These are phyloP conservation scores for Canna indica DNA, from an alignment of 176 grass and related monocot genomes.

Conservation along the genomic window DNA sequence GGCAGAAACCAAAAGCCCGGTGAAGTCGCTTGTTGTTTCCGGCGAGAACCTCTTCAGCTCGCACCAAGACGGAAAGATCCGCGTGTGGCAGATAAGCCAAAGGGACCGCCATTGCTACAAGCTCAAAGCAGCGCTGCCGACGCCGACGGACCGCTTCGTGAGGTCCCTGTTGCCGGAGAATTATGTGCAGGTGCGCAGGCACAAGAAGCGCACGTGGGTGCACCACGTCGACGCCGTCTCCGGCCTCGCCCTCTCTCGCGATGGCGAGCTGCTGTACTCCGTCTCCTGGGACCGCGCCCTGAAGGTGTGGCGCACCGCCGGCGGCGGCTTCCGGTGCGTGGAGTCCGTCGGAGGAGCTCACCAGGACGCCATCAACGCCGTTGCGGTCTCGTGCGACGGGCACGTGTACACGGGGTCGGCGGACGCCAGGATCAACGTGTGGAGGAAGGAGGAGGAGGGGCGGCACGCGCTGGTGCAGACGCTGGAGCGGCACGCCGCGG, in stretches of 20 bases:
- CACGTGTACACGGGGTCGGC: conserved; percentile 55
- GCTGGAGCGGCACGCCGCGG: conserved; percentile 41
- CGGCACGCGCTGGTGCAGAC: conserved; percentile 27
- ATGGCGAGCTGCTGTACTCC: conserved; percentile 56
- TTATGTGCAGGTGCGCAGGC: conserved; percentile 48
- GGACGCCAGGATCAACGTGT: conserved; percentile 42
- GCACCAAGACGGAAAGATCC: conserved; percentile 72
- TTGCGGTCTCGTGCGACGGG: conserved; percentile 39
- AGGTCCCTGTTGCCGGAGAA: conserved; percentile 36
- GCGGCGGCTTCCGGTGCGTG: conserved; percentile 27
- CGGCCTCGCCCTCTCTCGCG: conserved; percentile 42
- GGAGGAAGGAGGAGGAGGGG: conserved; percentile 23
- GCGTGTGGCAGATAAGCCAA: conserved; percentile 28
- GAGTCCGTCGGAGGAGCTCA: conserved; percentile 48
- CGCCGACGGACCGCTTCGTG: conserved; percentile 33
- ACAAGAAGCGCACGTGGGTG: conserved; percentile 58
- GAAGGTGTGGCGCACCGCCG: conserved; percentile 47
- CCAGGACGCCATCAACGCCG: conserved; percentile 65
- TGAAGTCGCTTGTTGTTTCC: conserved; percentile 40
- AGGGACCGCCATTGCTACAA: conserved; percentile 13
- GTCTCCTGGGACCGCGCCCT: conserved; percentile 75
- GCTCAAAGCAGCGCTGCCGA: conserved; percentile 47
- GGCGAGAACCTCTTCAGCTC: conserved; percentile 41
- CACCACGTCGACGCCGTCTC: conserved; percentile 64
- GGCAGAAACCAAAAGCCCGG: conserved; percentile 26